These are phyloP conservation scores for Atalantia buxifolia DNA, from an alignment of 345 rosid species.

Conservation along the genomic window DNA sequence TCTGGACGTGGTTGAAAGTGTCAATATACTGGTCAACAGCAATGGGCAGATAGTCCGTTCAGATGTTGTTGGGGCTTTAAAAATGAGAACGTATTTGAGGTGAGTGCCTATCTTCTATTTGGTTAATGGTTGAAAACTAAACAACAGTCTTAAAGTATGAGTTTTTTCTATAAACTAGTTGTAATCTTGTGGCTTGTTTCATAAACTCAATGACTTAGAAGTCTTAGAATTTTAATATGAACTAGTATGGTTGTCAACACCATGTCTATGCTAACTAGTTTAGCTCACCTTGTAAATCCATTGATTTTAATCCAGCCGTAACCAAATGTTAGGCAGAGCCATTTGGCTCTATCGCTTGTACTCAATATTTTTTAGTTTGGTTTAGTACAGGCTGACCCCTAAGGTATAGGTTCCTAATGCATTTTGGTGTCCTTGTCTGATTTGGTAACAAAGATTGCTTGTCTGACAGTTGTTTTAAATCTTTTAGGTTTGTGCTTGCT, in stretches of 20 bases:
- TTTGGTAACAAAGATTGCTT: background rate
- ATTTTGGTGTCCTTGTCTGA: background rate
- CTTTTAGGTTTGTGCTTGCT: background rate
- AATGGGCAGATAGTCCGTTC: conserved; percentile 54
- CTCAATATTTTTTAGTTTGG: background rate
- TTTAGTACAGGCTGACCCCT: background rate
- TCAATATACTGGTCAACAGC: conserved; percentile 56
- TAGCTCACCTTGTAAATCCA: background rate
- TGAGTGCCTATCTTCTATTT: conserved; percentile 14
- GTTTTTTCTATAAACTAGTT: background rate
- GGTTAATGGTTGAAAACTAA: background rate
- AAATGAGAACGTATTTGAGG: conserved; percentile 62
- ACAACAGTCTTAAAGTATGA: background rate
- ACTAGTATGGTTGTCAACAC: background rate
- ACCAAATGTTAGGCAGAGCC: background rate
- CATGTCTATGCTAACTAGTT: background rate
- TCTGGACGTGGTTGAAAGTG: conserved; percentile 56
- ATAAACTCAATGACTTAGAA: background rate
- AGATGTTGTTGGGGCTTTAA: conserved; percentile 55
- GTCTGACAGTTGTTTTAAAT: background rate
- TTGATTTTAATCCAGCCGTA: background rate
- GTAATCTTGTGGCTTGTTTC: background rate
- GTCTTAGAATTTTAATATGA: conserved; percentile 1
- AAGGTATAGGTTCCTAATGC: background rate
- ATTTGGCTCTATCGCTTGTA: background rate